phyloP scores from a whole-genome alignment of 2,329 filamentous ascomycete species.

The Aspergillus neotritici region DNA sequence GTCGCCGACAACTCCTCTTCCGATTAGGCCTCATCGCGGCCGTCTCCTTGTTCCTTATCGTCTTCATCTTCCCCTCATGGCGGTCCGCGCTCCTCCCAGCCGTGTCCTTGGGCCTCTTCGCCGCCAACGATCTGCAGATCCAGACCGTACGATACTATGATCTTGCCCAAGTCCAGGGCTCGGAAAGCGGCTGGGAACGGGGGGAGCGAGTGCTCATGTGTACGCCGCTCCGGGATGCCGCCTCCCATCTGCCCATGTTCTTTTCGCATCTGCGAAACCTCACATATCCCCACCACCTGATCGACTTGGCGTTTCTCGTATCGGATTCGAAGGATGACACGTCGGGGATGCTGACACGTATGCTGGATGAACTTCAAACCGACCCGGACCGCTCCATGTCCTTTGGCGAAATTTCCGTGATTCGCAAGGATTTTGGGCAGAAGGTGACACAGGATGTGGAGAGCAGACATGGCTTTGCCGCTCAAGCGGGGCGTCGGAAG shows the following conservation, averaged over 20 bases:
- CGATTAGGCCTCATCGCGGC: constrained; percentile 57
- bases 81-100: constrained; percentile 56
- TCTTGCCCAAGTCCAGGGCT: constrained; percentile 82
- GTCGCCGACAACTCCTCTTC: constrained; percentile 66
- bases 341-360: constrained; percentile 65
- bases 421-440: constrained; percentile 98
- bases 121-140: constrained; percentile 66
- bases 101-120: constrained; percentile 64
- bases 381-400: constrained; percentile 72
- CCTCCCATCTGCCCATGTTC: constrained; percentile 92
- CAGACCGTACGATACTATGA: constrained; percentile 98
- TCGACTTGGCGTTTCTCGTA: constrained; percentile 93
- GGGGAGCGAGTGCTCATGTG: constrained; percentile 94
- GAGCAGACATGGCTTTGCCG: constrained; percentile 93
- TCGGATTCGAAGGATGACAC: constrained; percentile 96
- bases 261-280: constrained; percentile 96
- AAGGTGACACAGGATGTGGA: constrained; percentile 97
- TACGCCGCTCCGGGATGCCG: constrained; percentile 87
- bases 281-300: constrained; percentile 93
- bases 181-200: constrained; percentile 87
- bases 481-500: constrained; percentile 88
- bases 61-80: constrained; percentile 72
- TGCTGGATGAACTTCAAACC: constrained; percentile 72
- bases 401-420: constrained; percentile 94
- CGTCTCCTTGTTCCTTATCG: constrained; percentile 55